Conservation (phyloP, 192 early-diverging fungal genomes). For the Backusella sp. region DNA sequence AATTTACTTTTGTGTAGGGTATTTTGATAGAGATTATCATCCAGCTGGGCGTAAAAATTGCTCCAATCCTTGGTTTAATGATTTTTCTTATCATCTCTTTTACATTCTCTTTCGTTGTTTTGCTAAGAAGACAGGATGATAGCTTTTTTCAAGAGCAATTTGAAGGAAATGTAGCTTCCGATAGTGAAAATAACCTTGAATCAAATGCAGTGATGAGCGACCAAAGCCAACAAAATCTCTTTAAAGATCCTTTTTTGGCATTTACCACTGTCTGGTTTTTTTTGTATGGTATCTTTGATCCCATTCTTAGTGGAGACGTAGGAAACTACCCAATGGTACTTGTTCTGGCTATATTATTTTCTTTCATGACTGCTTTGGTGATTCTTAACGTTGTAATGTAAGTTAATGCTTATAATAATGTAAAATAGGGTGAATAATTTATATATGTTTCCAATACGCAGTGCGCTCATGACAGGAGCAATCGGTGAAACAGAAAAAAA, state of each 20-base stretch:
- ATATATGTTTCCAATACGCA: neutral
- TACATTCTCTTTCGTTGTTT: neutral
- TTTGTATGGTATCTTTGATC: constrained; percentile 11
- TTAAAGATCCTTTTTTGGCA: neutral
- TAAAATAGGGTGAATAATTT: too few species aligned
- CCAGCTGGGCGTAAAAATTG: neutral
- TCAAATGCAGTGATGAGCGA: neutral
- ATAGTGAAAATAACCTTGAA: neutral
- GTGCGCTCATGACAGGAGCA: neutral
- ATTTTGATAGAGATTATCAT: constrained; percentile 8
- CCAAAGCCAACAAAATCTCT: neutral
- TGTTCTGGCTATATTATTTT: constrained; percentile 3
- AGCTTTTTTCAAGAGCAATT: neutral
- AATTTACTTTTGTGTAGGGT: neutral
- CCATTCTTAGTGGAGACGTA: neutral
- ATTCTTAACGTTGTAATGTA: neutral
- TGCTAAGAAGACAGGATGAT: neutral
- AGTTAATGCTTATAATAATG: neutral
- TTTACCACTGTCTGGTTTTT: constrained; percentile 2
- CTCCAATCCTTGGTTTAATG: neutral
- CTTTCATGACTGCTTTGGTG: neutral
- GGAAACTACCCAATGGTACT: neutral
- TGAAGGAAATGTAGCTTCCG: neutral
- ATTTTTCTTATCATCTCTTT: neutral
- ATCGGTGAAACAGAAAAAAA: neutral